Base-by-base conservation (phyloP, 2,329 filamentous ascomycete species). In the Metarhizium anisopliae region DNA sequence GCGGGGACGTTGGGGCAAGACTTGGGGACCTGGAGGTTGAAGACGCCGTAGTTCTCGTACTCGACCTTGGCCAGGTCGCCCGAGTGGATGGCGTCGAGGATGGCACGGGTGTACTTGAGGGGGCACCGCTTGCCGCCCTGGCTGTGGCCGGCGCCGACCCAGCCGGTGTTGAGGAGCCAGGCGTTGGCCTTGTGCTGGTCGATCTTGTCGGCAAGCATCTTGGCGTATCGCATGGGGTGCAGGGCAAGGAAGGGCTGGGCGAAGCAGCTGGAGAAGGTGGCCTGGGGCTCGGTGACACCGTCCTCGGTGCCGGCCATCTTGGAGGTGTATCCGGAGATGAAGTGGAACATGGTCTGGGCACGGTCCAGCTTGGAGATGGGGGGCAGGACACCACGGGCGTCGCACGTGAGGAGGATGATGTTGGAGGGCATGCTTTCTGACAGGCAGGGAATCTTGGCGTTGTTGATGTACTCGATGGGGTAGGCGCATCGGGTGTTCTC, bases 261-360 rank as follows among this genome's bases (percentile, higher is more conserved):
- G 77, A 99, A 99, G 85, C 94, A 99, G 54, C 92, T 95, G 30
- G 92, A 97, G 85, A 99, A 99, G 68, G 94, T 99, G 29, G 94
- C 94, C 77, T 97, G 90, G 62, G 94, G 94, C 78, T 99, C 94
- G 10, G 89, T 95, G 62, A 99, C 85, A 68, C 94, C 94, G 63
- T 96, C 90, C 78, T 99, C 94, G 38, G 94, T 99, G 68, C 94
- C 94, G 62, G 94, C 94, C 94, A 99, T 99, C 86, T 99, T 99
- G 70, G 93, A 97, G 61, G 94, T 99, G 83, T 99, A 99, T 66
- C 94, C 94, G 18, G 90, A 95, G 77, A 99, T 99, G 85, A 99
- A 99, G 83, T 99, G 94, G 87, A 97, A 99, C 93, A 99, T 97
- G 74, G 91, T 96, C 79, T 97, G 94, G 67, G 90, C 85, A 62